Percentiles rank a stretch among this genome's conserved stretches.
Evolutionary conservation across 306 rosid genomes (phyloP).

Genomic region (Castanea sativa): DNA sequence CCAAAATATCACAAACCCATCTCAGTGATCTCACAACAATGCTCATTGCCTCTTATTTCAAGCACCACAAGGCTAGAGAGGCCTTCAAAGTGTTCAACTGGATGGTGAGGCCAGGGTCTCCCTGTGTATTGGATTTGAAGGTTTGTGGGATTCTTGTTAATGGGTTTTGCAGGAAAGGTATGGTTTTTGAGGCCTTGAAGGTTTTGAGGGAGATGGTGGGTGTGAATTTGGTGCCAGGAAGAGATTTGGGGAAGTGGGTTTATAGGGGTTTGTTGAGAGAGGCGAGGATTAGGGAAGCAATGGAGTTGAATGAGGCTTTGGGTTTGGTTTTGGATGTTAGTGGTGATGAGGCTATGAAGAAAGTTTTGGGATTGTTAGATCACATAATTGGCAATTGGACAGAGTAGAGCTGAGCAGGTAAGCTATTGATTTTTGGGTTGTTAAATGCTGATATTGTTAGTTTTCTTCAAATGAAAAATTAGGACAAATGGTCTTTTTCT

Average conservation of each 20-base stretch:
- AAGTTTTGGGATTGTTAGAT: slow-evolving; percentile 37
- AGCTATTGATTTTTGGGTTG: slow-evolving; percentile 1
- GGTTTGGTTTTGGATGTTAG: slow-evolving; percentile 7
- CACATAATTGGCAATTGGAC: slow-evolving; percentile 38
- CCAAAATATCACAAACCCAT: slow-evolving; percentile 22
- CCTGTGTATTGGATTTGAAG: slow-evolving; percentile 31
- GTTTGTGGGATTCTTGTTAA: slow-evolving; percentile 35
- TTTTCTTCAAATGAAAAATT: background rate
- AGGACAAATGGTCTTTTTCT: background rate
- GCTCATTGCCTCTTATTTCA: slow-evolving; percentile 45
- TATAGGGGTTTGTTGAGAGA: slow-evolving; percentile 50
- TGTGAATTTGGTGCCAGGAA: slow-evolving; percentile 7
- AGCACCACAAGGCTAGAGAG: slow-evolving; percentile 27
- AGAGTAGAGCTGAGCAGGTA: slow-evolving; percentile 36
- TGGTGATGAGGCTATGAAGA: slow-evolving; percentile 12
- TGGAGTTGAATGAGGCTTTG: slow-evolving; percentile 40
- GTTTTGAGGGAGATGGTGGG: slow-evolving; percentile 44
- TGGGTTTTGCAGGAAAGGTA: slow-evolving; percentile 44
- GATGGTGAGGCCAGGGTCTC: slow-evolving; percentile 53
- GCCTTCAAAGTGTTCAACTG: slow-evolving; percentile 56
- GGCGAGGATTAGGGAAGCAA: slow-evolving; percentile 54
- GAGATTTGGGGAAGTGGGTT: slow-evolving; percentile 23
- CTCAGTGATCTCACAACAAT: slow-evolving; percentile 31
- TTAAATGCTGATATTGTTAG: background rate
- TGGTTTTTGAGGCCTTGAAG: slow-evolving; percentile 49